Base-by-base conservation (phyloP, 768 basidiomycete species). In the Rhodotorula taiwanensis region DNA sequence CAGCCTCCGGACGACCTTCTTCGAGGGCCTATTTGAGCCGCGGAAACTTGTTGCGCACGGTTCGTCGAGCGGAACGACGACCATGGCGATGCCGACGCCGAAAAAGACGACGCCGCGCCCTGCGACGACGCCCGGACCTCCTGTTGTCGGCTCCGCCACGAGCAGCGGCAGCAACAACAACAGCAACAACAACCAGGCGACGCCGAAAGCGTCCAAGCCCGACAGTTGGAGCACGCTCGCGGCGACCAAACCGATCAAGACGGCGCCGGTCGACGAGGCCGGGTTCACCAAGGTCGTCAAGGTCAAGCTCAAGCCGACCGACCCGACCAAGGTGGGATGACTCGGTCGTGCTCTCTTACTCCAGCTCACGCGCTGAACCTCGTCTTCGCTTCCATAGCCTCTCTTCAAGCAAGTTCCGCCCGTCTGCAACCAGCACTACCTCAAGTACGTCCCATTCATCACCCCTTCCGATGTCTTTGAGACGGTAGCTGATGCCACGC, bases 351-450 rank as follows among this genome's bases (percentile, higher is more conserved):
- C 23, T 11, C 33, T 5, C 28, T 48, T 8, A n/a, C 14, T 39
- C 56, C 14, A 5, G 27, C 10, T 16, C 27, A 5, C 39, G 44
- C 25, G 25, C 25, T n/a, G 1, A 16, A 20, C n/a, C n/a, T 4
- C 5, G 6, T n/a, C 25, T 18, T 20, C 10, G n/a, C 39, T 7
- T 30, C 7, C 2, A 36, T 60, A 67, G 66, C 50, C 62, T 1
- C 52, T 68, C 6, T 58, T 55, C 42, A 68, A 68, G 55, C 67
- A 68, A 28, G 33, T 15, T 20, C 51, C 56, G 13, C 59, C 59
- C 3, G 49, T 52, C 23, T 68, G 67, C 43, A 68, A 68, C 52
- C 27, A 23, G 34, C 48, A 58, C 55, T 68, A 68, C 64, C 64
- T 66, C 39, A 33, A 34, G 28, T 51, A 25, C 51, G 34, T 21